A percentile compares a stretch with the other conserved stretches of the same genome.
Evolutionary conservation across 1,284 basidiomycete genomes (phyloP).

Genomic region (Malassezia brasiliensis): DNA sequence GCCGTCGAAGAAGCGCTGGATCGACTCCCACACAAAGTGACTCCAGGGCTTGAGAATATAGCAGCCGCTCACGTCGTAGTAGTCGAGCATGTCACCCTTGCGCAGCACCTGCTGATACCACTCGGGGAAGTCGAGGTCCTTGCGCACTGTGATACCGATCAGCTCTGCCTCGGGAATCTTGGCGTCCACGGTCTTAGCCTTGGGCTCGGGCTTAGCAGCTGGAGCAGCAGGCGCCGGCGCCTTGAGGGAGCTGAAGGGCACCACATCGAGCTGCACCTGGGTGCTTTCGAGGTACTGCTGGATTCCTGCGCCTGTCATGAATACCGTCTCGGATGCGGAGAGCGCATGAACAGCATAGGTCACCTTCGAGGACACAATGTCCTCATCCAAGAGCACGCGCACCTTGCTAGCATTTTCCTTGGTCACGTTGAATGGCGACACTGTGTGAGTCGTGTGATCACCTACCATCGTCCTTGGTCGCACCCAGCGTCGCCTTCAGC

Average conservation of each 20-base stretch:
- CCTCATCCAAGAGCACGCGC: conserved; percentile 31
- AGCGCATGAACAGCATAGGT: conserved; percentile 35
- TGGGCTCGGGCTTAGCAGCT: conserved; percentile 20
- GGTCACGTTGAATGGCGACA: conserved; percentile 39
- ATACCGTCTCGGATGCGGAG: conserved; percentile 38
- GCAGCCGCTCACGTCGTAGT: conserved; percentile 96
- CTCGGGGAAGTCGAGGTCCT: conserved; percentile 44
- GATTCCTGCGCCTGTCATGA: conserved; percentile 37
- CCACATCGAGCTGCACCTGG: conserved; percentile 33
- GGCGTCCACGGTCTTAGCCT: conserved; percentile 25
- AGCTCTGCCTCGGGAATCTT: conserved; percentile 44
- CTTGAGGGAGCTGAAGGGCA: conserved; percentile 31
- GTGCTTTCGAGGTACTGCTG: conserved; percentile 36
- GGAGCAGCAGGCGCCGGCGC: conserved; percentile 21
- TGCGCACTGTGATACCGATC: conserved; percentile 47
- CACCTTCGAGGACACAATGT: conserved; percentile 28
- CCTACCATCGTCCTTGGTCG: conserved; percentile 77
- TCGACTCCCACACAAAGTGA: conserved; percentile 90
- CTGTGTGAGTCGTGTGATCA: conserved; percentile 23
- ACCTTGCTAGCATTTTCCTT: conserved; percentile 30
- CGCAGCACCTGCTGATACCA: conserved; percentile 66
- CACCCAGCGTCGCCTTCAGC: conserved; percentile 69
- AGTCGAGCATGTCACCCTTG: conserved; percentile 98
- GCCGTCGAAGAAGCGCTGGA: conserved; percentile 56
- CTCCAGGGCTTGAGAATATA: conserved; percentile 98